A percentile compares a stretch with the other conserved stretches of the same genome.
Conservation (phyloP, 345 rosid species). For the Toxicodendron radicans region DNA sequence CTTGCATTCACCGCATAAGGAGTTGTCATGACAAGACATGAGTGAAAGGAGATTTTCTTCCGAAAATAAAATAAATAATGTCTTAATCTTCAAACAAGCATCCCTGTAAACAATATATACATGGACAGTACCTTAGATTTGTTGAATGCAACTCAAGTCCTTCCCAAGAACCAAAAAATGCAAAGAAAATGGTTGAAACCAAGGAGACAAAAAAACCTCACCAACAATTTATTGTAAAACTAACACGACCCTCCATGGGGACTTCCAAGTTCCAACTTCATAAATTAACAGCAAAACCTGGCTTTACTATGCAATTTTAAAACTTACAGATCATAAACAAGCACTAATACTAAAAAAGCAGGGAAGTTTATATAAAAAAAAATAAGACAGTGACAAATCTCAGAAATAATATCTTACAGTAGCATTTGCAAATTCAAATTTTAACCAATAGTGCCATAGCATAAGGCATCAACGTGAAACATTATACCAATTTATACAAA, state of each 20-base stretch:
- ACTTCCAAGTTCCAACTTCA: background rate
- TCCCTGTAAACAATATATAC: background rate
- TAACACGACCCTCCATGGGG: background rate
- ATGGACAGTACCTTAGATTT: too few species aligned
- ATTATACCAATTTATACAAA: background rate
- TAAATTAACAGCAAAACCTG: background rate
- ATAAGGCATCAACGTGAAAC: background rate
- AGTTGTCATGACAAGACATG: background rate
- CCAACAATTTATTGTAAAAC: background rate
- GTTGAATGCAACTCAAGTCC: background rate
- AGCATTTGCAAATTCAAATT: background rate
- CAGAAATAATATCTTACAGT: too few species aligned
- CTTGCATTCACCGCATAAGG: background rate
- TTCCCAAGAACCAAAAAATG: background rate
- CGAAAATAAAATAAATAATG: background rate
- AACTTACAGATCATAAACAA: background rate
- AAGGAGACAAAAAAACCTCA: background rate
- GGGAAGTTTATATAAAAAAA: background rate
- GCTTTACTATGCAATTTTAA: too few species aligned
- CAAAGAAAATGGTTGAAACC: background rate
- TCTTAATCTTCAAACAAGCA: background rate
- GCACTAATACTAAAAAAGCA: background rate
- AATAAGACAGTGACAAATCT: too few species aligned
- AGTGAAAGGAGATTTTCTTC: background rate
- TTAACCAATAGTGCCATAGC: background rate